These are phyloP conservation scores for Streptanthus diversifolius DNA, from an alignment of 345 rosid species.

Conservation along the genomic window DNA sequence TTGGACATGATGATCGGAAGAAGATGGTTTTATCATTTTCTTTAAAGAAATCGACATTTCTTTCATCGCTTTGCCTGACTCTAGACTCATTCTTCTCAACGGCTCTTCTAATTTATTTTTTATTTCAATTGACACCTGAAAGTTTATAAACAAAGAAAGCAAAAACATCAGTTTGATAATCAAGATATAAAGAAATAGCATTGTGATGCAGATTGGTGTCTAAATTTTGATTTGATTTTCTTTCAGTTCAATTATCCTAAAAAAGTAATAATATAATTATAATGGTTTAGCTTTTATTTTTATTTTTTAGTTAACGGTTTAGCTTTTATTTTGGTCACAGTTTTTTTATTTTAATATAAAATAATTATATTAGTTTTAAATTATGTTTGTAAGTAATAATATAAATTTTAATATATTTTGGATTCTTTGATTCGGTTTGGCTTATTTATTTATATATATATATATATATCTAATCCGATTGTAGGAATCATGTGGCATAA, in stretches of 20 bases:
- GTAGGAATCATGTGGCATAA: no score
- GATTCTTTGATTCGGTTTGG: not conserved
- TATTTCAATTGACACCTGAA: slow-evolving; percentile 47
- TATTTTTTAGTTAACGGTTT: not conserved
- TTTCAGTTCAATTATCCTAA: not conserved
- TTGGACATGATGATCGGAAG: slow-evolving; percentile 41
- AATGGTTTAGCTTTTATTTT: not conserved
- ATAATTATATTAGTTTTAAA: not conserved
- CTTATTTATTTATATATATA: no score
- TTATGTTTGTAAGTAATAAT: not conserved
- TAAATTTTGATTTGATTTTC: not conserved
- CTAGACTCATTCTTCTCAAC: slow-evolving; percentile 47
- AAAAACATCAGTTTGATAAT: not conserved
- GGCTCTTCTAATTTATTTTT: slow-evolving; percentile 37
- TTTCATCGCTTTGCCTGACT: slow-evolving; percentile 51
- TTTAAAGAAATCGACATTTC: slow-evolving; percentile 48
- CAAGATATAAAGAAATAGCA: not conserved
- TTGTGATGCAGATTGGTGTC: not conserved
- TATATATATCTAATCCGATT: not conserved
- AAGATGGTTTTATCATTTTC: slow-evolving; percentile 43
- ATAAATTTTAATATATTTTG: not conserved
- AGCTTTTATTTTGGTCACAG: not conserved
- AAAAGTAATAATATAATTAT: not conserved
- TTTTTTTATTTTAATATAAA: not conserved
- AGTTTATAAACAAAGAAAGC: not conserved